phyloP scores from a whole-genome alignment of 2,329 filamentous ascomycete species.

The Cladophialophora chaetospira region DNA sequence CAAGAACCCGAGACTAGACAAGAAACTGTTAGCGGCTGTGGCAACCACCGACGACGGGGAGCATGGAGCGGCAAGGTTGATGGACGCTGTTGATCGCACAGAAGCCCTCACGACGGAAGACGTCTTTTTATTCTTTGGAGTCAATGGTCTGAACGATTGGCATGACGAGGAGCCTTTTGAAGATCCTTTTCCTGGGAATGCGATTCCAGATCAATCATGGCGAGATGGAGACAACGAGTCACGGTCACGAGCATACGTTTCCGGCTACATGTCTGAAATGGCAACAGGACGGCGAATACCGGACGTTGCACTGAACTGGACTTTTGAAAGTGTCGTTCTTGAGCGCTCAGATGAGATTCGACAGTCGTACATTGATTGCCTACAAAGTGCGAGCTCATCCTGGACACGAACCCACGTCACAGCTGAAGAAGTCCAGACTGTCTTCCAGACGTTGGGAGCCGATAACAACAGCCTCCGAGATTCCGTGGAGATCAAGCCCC shows the following conservation, averaged over 20 bases:
- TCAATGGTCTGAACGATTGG: constrained; percentile 23
- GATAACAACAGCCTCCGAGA: constrained; percentile 23
- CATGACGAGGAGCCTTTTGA: constrained; percentile 33
- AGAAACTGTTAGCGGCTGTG: constrained; percentile 46
- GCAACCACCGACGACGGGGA: constrained; percentile 45
- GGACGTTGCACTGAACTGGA: constrained; percentile 67
- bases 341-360: constrained; percentile 60
- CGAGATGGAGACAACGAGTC: constrained; percentile 45
- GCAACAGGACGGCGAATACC: constrained; percentile 54
- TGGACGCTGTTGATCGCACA: constrained; percentile 61
- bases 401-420: constrained; percentile 30
- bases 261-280: constrained; percentile 62
- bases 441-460: constrained; percentile 29
- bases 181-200: constrained; percentile 40
- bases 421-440: constrained; percentile 21
- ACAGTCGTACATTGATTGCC: constrained; percentile 59
- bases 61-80: constrained; percentile 52
- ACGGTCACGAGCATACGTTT: constrained; percentile 62
- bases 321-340: constrained; percentile 44
- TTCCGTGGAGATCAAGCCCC: constrained; percentile 18
- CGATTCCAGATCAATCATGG: constrained; percentile 38
- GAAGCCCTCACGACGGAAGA: constrained; percentile 58
- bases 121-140: constrained; percentile 61
- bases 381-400: constrained; percentile 50
- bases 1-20: constrained; percentile 35